A percentile compares a stretch with the other conserved stretches of the same genome.
Conservation (phyloP, 306 rosid genomes). For the Astragalus membranaceus region DNA sequence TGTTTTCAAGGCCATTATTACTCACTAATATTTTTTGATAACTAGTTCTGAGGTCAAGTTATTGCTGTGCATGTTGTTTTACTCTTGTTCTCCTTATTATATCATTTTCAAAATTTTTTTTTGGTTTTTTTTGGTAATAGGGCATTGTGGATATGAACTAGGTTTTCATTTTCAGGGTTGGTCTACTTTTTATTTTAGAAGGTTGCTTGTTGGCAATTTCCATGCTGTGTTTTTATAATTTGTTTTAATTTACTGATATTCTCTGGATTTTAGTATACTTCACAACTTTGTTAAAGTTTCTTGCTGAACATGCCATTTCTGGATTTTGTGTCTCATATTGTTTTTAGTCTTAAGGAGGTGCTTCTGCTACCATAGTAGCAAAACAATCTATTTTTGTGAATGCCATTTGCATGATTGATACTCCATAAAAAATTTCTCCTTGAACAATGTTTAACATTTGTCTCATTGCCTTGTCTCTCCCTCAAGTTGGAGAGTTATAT, state of each 20-base stretch:
- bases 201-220: not conserved
- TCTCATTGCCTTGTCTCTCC: not conserved
- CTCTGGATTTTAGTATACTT: not conserved
- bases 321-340: not conserved
- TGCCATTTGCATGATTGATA: not conserved
- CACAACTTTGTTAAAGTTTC: not conserved
- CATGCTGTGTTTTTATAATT: not conserved
- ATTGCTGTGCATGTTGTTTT: not conserved
- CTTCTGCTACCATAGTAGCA: not conserved
- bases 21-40: slow-evolving; percentile 3
- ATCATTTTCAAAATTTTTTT: not conserved
- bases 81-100: slow-evolving; percentile 20
- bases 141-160: not conserved
- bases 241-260: not conserved
- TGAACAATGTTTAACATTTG: not conserved
- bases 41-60: slow-evolving; percentile 17
- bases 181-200: not conserved
- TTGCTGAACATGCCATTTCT: not conserved
- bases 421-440: not conserved
- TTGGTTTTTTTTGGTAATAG: not conserved
- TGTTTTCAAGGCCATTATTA: not conserved
- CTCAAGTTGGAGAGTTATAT: not conserved
- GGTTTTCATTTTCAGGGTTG: slow-evolving; percentile 4
- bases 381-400: not conserved
- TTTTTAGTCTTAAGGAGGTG: not conserved